Evolutionary conservation across 331 rosid genomes (phyloP).

Genomic region (Telfairia occidentalis): DNA sequence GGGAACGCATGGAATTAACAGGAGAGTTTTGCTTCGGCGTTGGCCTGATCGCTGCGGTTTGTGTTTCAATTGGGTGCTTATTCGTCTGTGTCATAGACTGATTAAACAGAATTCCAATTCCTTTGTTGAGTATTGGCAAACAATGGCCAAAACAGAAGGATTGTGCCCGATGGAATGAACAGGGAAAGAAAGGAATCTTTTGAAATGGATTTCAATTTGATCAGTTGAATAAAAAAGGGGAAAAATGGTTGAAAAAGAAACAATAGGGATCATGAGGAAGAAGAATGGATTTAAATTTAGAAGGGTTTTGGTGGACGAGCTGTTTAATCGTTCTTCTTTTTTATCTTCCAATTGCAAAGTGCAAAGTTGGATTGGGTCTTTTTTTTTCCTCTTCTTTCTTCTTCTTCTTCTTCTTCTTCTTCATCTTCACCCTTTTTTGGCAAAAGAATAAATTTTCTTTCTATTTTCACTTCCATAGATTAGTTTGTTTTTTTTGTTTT

Average conservation of each 20-base stretch:
- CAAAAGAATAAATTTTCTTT: neutral
- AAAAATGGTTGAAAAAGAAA: neutral
- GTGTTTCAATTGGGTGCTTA: neutral
- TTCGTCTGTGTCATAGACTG: conserved; percentile 4
- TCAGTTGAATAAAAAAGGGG: neutral
- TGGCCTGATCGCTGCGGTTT: neutral
- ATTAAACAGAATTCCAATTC: neutral
- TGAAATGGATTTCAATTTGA: neutral
- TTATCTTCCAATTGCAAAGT: neutral
- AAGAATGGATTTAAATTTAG: neutral
- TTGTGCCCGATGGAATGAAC: neutral
- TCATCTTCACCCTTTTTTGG: neutral
- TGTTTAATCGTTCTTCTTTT: neutral
- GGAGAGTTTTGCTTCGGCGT: neutral
- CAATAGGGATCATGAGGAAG: conserved; percentile 3
- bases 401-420: neutral
- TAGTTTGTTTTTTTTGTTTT: too few relatives aligned
- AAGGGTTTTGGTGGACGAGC: neutral
- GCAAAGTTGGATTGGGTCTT: too few relatives aligned
- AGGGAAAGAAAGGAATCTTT: neutral
- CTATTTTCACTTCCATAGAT: neutral
- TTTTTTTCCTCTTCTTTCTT: too few relatives aligned
- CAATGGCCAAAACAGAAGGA: neutral
- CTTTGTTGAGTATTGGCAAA: neutral
- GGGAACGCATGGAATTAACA: neutral